These are phyloP conservation scores for Discostella stelligeroides DNA, from an alignment of 108 stramenopile genomes.

Conservation along the genomic window DNA sequence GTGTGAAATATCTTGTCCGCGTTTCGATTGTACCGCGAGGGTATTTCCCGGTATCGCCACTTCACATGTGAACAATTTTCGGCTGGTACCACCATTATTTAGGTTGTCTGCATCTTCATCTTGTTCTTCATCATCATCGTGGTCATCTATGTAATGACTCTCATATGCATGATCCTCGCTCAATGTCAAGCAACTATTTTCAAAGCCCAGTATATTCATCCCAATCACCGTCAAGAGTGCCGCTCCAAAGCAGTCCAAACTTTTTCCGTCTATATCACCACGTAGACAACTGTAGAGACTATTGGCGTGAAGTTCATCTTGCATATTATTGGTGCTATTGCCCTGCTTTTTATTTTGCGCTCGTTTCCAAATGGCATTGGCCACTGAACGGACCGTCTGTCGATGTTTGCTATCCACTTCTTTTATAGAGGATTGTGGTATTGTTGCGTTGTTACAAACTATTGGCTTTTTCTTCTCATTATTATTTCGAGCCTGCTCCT, in stretches of 20 bases:
- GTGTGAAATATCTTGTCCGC: constrained; percentile 55
- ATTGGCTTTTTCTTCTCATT: too few relatives aligned
- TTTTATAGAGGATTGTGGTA: too few relatives aligned
- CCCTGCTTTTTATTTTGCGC: constrained; percentile 47
- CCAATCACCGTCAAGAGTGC: constrained; percentile 54
- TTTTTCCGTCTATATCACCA: constrained; percentile 58
- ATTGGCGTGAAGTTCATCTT: constrained; percentile 72
- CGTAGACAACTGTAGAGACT: constrained; percentile 58
- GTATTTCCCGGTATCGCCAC: constrained; percentile 71
- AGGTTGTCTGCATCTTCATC: not conserved
- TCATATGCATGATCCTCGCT: constrained; percentile 77
- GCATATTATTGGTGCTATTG: constrained; percentile 25
- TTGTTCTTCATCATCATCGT: constrained; percentile 9
- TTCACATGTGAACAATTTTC: constrained; percentile 50
- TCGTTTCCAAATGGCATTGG: constrained; percentile 59
- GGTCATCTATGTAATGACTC: constrained; percentile 29
- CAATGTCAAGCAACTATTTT: constrained; percentile 41
- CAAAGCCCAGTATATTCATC: constrained; percentile 41
- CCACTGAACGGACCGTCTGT: constrained; percentile 42
- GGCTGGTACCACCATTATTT: not conserved
- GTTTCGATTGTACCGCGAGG: constrained; percentile 45
- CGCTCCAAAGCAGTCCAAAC: constrained; percentile 67
- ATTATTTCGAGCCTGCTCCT: too few relatives aligned
- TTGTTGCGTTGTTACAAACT: too few relatives aligned
- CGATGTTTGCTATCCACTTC: constrained; percentile 35